Conservation (phyloP, 306 rosid genomes). For the Inga laurina region DNA sequence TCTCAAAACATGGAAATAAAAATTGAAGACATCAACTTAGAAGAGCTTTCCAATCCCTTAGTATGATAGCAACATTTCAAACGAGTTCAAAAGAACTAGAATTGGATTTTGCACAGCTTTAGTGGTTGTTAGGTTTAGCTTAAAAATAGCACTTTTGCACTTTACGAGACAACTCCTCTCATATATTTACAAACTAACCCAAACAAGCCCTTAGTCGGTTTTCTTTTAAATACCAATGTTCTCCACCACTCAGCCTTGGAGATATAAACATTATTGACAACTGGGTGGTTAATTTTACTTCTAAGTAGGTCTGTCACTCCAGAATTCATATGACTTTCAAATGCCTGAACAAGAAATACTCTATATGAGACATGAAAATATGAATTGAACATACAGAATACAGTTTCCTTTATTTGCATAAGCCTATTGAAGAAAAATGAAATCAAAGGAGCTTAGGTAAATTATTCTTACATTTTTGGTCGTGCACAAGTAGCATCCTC, state of each 20-base stretch:
- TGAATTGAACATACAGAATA: neutral
- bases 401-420: neutral
- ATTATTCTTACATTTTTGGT: neutral
- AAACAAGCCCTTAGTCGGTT: neutral
- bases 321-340: neutral
- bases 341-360: conserved; percentile 4
- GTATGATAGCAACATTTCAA: neutral
- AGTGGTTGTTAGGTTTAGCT: too few species aligned
- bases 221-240: conserved; percentile 2
- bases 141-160: too few species aligned
- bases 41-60: neutral
- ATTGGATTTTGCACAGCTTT: conserved; percentile 18
- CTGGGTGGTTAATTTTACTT: neutral
- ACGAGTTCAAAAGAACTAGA: neutral
- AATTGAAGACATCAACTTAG: neutral
- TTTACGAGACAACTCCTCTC: too few species aligned
- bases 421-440: neutral
- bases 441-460: neutral
- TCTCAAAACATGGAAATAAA: neutral
- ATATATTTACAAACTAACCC: too few species aligned
- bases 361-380: neutral
- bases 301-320: neutral
- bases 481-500: conserved; percentile 13
- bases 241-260: neutral
- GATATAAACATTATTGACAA: neutral